These are phyloP conservation scores for Fulvia fulva DNA, from an alignment of 2,329 filamentous ascomycete species.

Conservation along the genomic window DNA sequence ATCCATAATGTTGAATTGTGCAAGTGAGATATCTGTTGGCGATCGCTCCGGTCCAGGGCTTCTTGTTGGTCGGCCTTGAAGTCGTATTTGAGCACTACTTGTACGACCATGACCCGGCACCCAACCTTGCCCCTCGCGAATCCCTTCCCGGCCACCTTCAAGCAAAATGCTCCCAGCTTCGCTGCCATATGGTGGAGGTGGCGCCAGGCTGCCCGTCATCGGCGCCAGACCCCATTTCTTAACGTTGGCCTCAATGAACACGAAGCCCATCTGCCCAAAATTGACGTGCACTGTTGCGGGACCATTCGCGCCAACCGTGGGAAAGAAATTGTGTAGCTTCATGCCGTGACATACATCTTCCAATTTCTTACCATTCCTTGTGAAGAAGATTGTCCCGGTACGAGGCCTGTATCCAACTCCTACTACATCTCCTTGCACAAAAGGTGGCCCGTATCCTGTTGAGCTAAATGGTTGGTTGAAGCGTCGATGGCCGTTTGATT, in stretches of 20 bases:
- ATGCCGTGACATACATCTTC: constrained; percentile 91
- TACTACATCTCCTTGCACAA: constrained; percentile 90
- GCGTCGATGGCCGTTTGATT: constrained; percentile 79
- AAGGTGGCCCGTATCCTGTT: constrained; percentile 75
- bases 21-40: constrained; percentile 92
- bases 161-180: constrained; percentile 95
- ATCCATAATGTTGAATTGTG: constrained; percentile 71
- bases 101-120: constrained; percentile 67
- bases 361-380: constrained; percentile 93
- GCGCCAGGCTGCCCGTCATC: constrained; percentile 90
- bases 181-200: constrained; percentile 92
- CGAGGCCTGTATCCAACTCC: constrained; percentile 92
- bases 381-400: constrained; percentile 95
- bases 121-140: constrained; percentile 52
- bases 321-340: constrained; percentile 95
- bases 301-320: constrained; percentile 91
- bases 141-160: constrained; percentile 65
- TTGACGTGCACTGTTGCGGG: constrained; percentile 93
- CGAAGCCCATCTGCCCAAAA: constrained; percentile 95
- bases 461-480: constrained; percentile 87
- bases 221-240: constrained; percentile 99
- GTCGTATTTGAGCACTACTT: constrained; percentile 72
- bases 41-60: constrained; percentile 86
- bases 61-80: constrained; percentile 62
- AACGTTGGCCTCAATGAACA: constrained; percentile 98